Evolutionary conservation across 148 eudicot species (phyloP).

Genomic region (Fallopia convolvulus): DNA sequence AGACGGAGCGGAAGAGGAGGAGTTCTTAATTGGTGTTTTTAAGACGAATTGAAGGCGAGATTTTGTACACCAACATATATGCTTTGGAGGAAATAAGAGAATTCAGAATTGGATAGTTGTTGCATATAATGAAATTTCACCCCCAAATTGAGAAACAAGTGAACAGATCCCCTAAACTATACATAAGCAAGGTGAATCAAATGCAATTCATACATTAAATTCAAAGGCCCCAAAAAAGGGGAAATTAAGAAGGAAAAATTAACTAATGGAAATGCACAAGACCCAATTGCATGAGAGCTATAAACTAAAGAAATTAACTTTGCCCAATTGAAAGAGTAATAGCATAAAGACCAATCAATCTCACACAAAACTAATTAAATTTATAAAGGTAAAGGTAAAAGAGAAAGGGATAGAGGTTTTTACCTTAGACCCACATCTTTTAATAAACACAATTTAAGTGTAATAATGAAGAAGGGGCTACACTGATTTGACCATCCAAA

Average conservation of each 20-base stretch:
- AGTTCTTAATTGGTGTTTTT: no score
- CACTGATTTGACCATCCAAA: no score
- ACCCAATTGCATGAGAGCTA: neutral
- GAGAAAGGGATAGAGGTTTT: conserved; percentile 12
- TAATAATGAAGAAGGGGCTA: no score
- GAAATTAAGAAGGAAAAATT: neutral
- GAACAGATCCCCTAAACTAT: neutral
- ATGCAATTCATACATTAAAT: conserved; percentile 2
- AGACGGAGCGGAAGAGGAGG: no score
- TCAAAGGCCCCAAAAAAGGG: neutral
- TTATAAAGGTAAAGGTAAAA: neutral
- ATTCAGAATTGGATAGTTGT: neutral
- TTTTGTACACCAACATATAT: no score
- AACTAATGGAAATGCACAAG: conserved; percentile 14
- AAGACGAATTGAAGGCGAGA: no score
- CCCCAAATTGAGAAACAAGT: neutral
- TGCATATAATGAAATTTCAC: neutral
- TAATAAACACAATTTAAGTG: neutral
- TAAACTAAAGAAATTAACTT: conserved; percentile 12
- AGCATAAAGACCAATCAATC: conserved; percentile 17
- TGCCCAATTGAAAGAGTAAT: conserved; percentile 10
- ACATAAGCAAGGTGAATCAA: neutral
- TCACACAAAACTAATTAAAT: neutral
- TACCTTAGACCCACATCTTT: conserved; percentile 89
- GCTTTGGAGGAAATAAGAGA: neutral